These are phyloP conservation scores for Bathelium albidoporum DNA, from an alignment of 495 filamentous ascomycete genomes.

Conservation along the genomic window DNA sequence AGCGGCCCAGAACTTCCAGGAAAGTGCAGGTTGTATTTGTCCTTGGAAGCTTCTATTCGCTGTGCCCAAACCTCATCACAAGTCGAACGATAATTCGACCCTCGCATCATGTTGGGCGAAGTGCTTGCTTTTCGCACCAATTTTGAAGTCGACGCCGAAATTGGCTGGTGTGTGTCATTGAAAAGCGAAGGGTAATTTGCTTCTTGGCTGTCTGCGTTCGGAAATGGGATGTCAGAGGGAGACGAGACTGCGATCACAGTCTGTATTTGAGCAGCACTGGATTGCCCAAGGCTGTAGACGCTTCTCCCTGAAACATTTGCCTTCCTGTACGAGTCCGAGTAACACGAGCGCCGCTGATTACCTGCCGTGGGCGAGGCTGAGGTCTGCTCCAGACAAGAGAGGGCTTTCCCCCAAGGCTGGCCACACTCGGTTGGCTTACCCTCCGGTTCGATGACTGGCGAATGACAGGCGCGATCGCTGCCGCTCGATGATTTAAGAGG, in stretches of 20 bases:
- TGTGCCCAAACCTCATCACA: conserved; percentile 25
- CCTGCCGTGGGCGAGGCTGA: conserved; percentile 18
- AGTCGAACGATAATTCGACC: conserved; percentile 22
- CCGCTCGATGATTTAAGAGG: conserved; percentile 27
- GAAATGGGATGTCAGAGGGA: not conserved
- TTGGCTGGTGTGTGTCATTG: conserved; percentile 1
- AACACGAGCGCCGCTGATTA: conserved; percentile 14
- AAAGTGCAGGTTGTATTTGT: conserved; percentile 25
- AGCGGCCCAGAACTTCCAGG: conserved; percentile 14
- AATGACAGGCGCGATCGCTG: conserved; percentile 17
- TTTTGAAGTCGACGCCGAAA: conserved; percentile 16
- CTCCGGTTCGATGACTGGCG: conserved; percentile 14
- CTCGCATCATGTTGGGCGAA: conserved; percentile 29
- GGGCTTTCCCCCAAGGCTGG: conserved; percentile 24
- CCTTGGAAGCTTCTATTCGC: conserved; percentile 16
- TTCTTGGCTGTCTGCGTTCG: not conserved
- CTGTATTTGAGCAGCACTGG: conserved; percentile 16
- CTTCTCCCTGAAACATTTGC: conserved; percentile 16
- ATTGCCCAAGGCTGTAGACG: conserved; percentile 21
- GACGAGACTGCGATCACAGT: not conserved
- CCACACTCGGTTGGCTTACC: conserved; percentile 1
- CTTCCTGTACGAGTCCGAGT: conserved; percentile 18
- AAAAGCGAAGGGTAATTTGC: conserved; percentile 5
- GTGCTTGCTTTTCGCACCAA: conserved; percentile 20
- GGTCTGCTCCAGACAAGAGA: conserved; percentile 18